phyloP scores from a whole-genome alignment of 208 protist species.

The Wallacemonas sp. region DNA sequence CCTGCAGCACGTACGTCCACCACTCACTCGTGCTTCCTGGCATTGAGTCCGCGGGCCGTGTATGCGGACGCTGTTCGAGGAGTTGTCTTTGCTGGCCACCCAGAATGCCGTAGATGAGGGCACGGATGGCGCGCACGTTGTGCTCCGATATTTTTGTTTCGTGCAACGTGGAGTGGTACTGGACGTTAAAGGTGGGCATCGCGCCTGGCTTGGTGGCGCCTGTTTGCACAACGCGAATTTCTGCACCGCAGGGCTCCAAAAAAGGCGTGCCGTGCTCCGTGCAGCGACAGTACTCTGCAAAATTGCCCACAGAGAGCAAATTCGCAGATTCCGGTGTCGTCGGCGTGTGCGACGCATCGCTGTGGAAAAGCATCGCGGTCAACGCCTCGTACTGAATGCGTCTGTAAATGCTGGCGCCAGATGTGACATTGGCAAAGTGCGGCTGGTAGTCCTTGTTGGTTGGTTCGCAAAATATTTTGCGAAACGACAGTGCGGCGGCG shows the following conservation, averaged over 20 bases:
- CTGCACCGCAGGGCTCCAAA: neutral
- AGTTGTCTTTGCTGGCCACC: slow-evolving; percentile 8
- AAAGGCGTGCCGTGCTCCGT: neutral
- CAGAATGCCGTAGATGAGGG: slow-evolving; percentile 5
- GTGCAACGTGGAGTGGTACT: slow-evolving; percentile 6
- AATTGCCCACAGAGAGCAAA: neutral
- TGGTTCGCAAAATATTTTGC: slow-evolving; percentile 35
- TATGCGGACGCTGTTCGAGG: neutral
- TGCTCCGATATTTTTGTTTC: slow-evolving; percentile 1
- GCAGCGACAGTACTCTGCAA: slow-evolving; percentile 8
- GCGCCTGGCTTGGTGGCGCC: neutral
- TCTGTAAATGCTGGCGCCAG: slow-evolving; percentile 19
- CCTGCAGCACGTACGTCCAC: slow-evolving; percentile 19
- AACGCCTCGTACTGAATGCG: slow-evolving; percentile 31
- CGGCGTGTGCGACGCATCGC: neutral
- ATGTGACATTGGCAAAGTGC: slow-evolving; percentile 21
- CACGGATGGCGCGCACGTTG: slow-evolving; percentile 16
- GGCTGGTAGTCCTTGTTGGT: slow-evolving; percentile 35
- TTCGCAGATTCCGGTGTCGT: neutral
- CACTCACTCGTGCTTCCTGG: slow-evolving; percentile 1
- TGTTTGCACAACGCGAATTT: slow-evolving; percentile 5
- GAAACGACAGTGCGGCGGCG: slow-evolving; percentile 23
- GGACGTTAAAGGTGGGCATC: neutral
- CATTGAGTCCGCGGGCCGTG: neutral
- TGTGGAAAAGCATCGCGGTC: slow-evolving; percentile 1